These are phyloP conservation scores for Leccinum uliginosum DNA, from an alignment of 768 basidiomycete genomes.

Conservation along the genomic window DNA sequence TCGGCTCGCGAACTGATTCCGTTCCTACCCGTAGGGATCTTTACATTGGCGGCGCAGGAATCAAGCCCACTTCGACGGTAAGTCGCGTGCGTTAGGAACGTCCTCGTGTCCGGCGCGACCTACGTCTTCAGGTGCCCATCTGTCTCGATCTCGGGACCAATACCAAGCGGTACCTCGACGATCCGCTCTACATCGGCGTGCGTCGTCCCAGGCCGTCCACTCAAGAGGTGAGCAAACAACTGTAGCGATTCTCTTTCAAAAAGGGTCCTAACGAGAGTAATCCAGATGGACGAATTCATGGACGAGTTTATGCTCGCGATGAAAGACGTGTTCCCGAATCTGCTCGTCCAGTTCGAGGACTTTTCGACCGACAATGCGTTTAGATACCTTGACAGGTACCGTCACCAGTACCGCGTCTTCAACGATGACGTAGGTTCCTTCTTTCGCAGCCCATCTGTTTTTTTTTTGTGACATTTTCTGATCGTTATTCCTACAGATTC, in stretches of 20 bases:
- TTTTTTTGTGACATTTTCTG: neutral
- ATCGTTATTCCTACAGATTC: slow-evolving; percentile 38
- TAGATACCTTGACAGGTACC: slow-evolving; percentile 62
- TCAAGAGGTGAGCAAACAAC: slow-evolving; percentile 40
- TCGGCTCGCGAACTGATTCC: neutral
- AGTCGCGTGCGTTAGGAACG: neutral
- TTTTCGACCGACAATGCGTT: slow-evolving; percentile 80
- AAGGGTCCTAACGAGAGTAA: neutral
- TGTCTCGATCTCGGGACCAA: slow-evolving; percentile 77
- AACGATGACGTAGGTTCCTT: slow-evolving; percentile 62
- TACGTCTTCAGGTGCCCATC: slow-evolving; percentile 46
- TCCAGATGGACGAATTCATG: slow-evolving; percentile 69
- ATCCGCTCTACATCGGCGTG: slow-evolving; percentile 74
- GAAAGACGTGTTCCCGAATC: slow-evolving; percentile 56
- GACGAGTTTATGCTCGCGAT: slow-evolving; percentile 72
- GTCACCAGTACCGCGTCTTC: slow-evolving; percentile 55
- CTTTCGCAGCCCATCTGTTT: neutral
- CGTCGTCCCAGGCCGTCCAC: slow-evolving; percentile 47
- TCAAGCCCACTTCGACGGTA: slow-evolving; percentile 46
- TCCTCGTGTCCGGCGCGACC: neutral
- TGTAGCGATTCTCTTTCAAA: neutral
- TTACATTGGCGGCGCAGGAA: slow-evolving; percentile 70
- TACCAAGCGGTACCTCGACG: slow-evolving; percentile 58
- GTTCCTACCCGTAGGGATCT: slow-evolving; percentile 40
- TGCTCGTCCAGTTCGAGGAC: slow-evolving; percentile 73